phyloP scores from a whole-genome alignment of 2,329 filamentous ascomycete species.

The Monosporascus ibericus region DNA sequence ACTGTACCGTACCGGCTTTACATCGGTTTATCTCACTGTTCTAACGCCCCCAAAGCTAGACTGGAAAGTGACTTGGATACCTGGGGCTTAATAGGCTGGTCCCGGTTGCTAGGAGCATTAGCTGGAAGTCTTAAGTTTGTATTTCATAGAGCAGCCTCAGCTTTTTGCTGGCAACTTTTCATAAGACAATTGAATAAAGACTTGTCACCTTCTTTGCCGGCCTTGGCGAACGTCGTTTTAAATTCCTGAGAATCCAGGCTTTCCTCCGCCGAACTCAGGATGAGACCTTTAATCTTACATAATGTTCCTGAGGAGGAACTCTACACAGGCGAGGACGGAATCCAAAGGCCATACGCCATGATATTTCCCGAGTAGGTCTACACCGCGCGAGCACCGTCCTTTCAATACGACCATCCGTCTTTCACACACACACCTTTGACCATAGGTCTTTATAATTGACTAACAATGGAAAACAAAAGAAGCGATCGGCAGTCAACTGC shows the following conservation, averaged over 20 bases:
- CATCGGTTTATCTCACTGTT: background rate
- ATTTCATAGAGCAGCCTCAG: too few relatives aligned
- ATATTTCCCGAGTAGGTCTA: constrained; percentile 54
- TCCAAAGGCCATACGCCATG: constrained; percentile 61
- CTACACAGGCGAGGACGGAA: constrained; percentile 59
- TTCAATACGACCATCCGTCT: background rate
- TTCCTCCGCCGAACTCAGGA: constrained; percentile 19
- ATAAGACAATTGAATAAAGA: too few relatives aligned
- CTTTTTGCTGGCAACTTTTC: too few relatives aligned
- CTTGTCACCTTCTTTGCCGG: too few relatives aligned
- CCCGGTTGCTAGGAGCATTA: background rate
- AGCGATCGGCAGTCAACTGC: constrained; percentile 45
- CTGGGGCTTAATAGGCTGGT: too few relatives aligned
- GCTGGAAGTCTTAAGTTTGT: background rate
- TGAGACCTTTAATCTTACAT: constrained; percentile 62
- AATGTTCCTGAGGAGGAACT: constrained; percentile 64
- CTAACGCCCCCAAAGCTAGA: background rate
- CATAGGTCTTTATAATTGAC: background rate
- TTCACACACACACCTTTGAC: background rate
- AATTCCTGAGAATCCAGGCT: background rate
- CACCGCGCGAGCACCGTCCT: too few relatives aligned
- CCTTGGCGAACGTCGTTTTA: background rate
- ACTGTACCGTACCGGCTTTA: background rate
- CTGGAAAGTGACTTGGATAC: too few relatives aligned
- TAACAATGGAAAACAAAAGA: constrained; percentile 28